Evolutionary conservation across 2,329 filamentous ascomycete genomes (phyloP), one percentile per base, ranked within the genome.

Genomic region (Diaporthe sp.): DNA sequence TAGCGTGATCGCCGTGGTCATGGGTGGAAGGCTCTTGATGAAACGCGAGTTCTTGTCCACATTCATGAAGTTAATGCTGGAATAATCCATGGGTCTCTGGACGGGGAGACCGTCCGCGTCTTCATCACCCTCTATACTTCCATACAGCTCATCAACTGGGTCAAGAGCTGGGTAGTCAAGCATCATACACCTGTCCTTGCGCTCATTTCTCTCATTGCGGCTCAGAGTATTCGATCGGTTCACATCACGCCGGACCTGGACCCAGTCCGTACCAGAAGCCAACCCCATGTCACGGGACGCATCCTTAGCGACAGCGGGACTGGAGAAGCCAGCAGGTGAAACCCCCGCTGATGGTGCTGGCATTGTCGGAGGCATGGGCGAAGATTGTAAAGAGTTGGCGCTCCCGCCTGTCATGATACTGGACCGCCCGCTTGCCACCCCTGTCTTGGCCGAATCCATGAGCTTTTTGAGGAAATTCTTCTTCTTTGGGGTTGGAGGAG

Each of bases 21-120:
- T 93, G 0, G 94, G 92, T 0, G 96, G 95, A 22, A 98, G 87
- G 78, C 91, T 95, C 80, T 91, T 94, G 76, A 98, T 90, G 82
- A 98, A 99, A 1, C 97, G 92, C 7, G 96, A 94, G 80, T 96
- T 98, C 84, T 99, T 99, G 86, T 99, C 97, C 1, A 99, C 97
- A 73, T 98, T 90, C 73, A 89, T 91, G 56, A 98, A 87, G 82
- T 96, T 98, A 66, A 95, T 92, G 10, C 88, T 86, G 63, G 91
- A 90, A 81, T 97, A 98, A 82, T 98, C 94, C 19, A 92, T 94
- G 3, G 96, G 92, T 68, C 97, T 92, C 13, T 87, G 86, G n/a
- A 99, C 92, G 0, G 96, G 93, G 77, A 93, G 88, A 1, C 96
- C 96, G 80, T 98, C 93, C 4, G 92, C 92, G 10, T 93, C 94